Evolutionary conservation across 1,284 basidiomycete genomes (phyloP).

Genomic region (Trametes polyzona): DNA sequence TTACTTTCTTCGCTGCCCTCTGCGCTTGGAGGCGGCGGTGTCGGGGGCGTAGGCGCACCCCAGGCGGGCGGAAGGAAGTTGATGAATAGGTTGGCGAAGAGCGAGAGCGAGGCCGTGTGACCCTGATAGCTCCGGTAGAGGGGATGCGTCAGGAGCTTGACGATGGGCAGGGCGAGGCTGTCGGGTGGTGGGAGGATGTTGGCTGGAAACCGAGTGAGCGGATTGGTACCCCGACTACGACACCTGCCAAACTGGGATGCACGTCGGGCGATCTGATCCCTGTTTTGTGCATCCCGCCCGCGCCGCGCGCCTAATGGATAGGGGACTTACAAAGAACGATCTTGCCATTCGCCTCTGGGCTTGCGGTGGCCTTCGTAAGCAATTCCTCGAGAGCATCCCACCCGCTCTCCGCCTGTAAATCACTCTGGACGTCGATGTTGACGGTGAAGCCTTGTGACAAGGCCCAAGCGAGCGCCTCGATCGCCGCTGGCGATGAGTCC

Average conservation of each 20-base stretch:
- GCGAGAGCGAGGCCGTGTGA: slow-evolving; percentile 75
- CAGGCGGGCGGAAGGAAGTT: slow-evolving; percentile 83
- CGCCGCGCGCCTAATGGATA: not conserved
- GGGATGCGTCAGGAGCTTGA: slow-evolving; percentile 77
- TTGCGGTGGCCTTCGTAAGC: slow-evolving; percentile 61
- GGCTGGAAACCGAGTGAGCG: slow-evolving; percentile 48
- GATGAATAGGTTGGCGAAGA: slow-evolving; percentile 74
- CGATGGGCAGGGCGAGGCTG: slow-evolving; percentile 69
- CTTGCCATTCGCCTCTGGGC: slow-evolving; percentile 46
- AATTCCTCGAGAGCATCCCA: slow-evolving; percentile 80
- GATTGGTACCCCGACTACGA: not conserved
- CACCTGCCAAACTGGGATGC: not conserved
- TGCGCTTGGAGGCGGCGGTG: slow-evolving; percentile 43
- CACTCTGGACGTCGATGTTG: slow-evolving; percentile 67
- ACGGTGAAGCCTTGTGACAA: slow-evolving; percentile 62
- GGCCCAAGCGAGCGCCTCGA: slow-evolving; percentile 65
- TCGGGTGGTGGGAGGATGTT: slow-evolving; percentile 87
- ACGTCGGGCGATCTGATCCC: not conserved
- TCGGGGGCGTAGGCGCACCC: slow-evolving; percentile 64
- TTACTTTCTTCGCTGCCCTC: slow-evolving; percentile 57
- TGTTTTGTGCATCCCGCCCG: not conserved
- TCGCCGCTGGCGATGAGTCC: slow-evolving; percentile 47
- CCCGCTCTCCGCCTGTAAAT: slow-evolving; percentile 54
- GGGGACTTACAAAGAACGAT: slow-evolving; percentile 75
- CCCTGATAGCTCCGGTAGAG: slow-evolving; percentile 76